Percentiles rank a stretch among this genome's conserved stretches.
Evolutionary conservation across 2,329 filamentous ascomycete species (phyloP).

Genomic region (Talaromyces sp.): DNA sequence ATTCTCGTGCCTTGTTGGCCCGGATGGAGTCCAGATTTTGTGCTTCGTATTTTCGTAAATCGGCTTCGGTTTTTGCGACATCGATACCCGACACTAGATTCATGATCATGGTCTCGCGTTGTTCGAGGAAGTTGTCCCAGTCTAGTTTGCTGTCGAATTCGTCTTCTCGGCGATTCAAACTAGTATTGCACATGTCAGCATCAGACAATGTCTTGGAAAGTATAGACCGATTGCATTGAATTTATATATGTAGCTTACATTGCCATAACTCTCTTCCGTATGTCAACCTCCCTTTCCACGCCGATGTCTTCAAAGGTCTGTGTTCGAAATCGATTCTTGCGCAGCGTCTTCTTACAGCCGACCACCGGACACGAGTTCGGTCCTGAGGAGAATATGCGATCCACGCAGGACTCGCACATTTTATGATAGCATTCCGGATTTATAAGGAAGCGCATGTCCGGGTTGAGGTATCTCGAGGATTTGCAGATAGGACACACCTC

Average conservation of each 20-base stretch:
- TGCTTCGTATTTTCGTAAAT: constrained; percentile 65
- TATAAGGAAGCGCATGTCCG: constrained; percentile 88
- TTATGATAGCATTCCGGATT: constrained; percentile 99
- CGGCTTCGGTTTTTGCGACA: constrained; percentile 56
- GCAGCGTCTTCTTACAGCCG: constrained; percentile 78
- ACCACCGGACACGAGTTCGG: constrained; percentile 90
- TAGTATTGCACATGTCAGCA: constrained; percentile 41
- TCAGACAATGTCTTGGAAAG: background rate
- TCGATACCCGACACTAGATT: constrained; percentile 73
- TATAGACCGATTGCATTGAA: too few relatives aligned
- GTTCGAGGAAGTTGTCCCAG: constrained; percentile 93
- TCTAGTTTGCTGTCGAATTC: constrained; percentile 80
- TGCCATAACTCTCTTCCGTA: constrained; percentile 68
- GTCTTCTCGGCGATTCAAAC: constrained; percentile 79
- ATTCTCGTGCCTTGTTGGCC: constrained; percentile 46
- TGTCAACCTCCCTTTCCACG: constrained; percentile 90
- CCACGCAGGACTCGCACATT: constrained; percentile 95
- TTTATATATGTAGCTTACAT: constrained; percentile 36
- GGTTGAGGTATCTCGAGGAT: constrained; percentile 90
- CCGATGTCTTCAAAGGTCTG: constrained; percentile 86
- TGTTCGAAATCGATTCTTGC: constrained; percentile 74
- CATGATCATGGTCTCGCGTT: constrained; percentile 83
- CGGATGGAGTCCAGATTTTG: constrained; percentile 60
- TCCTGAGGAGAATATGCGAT: constrained; percentile 86
- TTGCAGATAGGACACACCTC: constrained; percentile 98